Evolutionary conservation across 306 rosid genomes (phyloP), one percentile per base, ranked within the genome.

Genomic region (Coriaria nepalensis): DNA sequence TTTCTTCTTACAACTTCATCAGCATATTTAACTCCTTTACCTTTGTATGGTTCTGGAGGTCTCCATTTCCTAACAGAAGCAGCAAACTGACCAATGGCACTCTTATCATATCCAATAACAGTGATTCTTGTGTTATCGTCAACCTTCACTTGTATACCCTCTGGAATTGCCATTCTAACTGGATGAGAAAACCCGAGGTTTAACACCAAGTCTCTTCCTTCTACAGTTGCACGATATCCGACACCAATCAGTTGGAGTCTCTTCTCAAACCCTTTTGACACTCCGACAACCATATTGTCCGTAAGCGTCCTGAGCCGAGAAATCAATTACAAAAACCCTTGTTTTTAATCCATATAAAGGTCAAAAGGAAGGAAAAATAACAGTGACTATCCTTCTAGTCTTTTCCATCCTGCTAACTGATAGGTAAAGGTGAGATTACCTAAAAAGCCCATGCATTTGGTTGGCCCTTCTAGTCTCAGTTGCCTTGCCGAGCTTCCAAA

Each of bases 121-220:
- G 82, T 63, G 49, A 90, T 65, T 71, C 85, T 75, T 61, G 94
- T 90, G 63, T 79, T 90, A 3, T 90, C 95, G 57, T 90, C 98
- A 54, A 90, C 95, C 72, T 85, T 90, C 70, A 77, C 83, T 49
- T 65, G 72, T 40, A 90, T 67, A 54, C 94, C 95, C 32, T 54
- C 60, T 3, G 96, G 98, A 43, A 81, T 79, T 45, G 67, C 12
- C 98, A 85, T 85, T 67, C 64, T 85, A 48, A 85, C 98, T 13
- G 96, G 96, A 75, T 92, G 98, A 65, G 98, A 92, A 72, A 85
- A 92, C 48, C 96, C 96, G 61, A 92, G 96, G 68, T 82, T 92
- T 66, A 92, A 41, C 39, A 92, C 87, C 65, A 92, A 52, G 43
- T 68, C 83, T 20, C 65, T 75, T 48, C 87, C 96, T 69, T 92